Conservation (phyloP, 2,329 filamentous ascomycete species). For the Phaeosphaeriaceae sp. region DNA sequence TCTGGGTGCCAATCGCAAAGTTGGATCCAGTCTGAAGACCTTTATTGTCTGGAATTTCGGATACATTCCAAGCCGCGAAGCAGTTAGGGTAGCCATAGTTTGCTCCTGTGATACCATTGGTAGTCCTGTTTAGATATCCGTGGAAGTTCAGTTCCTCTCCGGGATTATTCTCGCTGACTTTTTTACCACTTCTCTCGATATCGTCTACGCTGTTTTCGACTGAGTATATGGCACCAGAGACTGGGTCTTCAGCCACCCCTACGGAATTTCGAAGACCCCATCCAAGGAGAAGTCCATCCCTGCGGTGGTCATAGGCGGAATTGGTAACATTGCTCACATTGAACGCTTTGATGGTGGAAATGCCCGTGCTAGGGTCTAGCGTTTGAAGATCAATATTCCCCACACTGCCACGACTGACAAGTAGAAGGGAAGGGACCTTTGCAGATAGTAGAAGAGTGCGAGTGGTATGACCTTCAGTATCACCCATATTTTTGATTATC, state of each 20-base stretch:
- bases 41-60: conserved; percentile 55
- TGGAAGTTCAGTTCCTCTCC: conserved; percentile 78
- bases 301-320: conserved; percentile 57
- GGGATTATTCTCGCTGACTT: conserved; percentile 72
- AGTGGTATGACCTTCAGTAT: conserved; percentile 64
- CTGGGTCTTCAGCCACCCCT: conserved; percentile 69
- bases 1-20: conserved; percentile 56
- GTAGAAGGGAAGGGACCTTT: conserved; percentile 61
- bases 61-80: conserved; percentile 68
- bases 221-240: conserved; percentile 57
- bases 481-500: conserved; percentile 67
- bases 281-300: conserved; percentile 58
- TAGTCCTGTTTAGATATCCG: conserved; percentile 64
- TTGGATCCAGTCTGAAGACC: conserved; percentile 55
- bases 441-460: conserved; percentile 70
- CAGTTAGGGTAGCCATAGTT: conserved; percentile 78
- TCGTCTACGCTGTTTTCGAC: conserved; percentile 77
- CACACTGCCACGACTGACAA: conserved; percentile 70
- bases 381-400: conserved; percentile 67
- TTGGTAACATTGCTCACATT: conserved; percentile 54
- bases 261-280: conserved; percentile 79
- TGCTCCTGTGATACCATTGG: conserved; percentile 48
- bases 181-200: conserved; percentile 62
- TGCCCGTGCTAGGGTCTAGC: conserved; percentile 59
- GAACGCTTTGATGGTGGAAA: conserved; percentile 72